Evolutionary conservation across 2,329 filamentous ascomycete genomes (phyloP).

Genomic region (Cercospora sp.): DNA sequence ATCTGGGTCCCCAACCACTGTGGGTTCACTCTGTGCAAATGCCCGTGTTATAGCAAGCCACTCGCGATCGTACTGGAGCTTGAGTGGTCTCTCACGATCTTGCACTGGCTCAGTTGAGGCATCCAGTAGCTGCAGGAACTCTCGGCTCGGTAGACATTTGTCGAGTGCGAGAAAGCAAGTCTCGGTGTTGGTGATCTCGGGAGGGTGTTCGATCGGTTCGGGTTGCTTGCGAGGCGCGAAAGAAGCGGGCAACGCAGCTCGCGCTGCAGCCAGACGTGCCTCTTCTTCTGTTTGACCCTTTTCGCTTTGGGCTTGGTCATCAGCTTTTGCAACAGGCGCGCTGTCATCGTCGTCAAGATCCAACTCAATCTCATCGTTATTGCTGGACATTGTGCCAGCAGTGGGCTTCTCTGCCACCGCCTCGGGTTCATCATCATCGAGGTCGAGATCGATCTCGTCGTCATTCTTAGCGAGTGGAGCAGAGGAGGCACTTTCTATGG

Average conservation of each 20-base stretch:
- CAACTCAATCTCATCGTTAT: constrained; percentile 48
- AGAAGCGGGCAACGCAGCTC: constrained; percentile 73
- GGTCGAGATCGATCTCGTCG: constrained; percentile 64
- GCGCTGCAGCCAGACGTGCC: constrained; percentile 36
- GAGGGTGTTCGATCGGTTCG: constrained; percentile 65
- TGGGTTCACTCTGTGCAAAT: constrained; percentile 62
- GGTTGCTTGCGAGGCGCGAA: constrained; percentile 52
- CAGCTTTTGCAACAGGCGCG: constrained; percentile 16
- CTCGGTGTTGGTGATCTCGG: constrained; percentile 71
- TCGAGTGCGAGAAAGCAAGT: constrained; percentile 88
- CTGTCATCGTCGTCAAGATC: constrained; percentile 37
- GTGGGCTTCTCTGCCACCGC: constrained; percentile 24
- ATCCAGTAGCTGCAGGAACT: constrained; percentile 79
- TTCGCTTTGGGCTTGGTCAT: constrained; percentile 1
- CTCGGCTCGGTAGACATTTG: constrained; percentile 78
- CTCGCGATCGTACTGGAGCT: constrained; percentile 81
- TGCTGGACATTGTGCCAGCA: constrained; percentile 24
- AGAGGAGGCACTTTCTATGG: constrained; percentile 1
- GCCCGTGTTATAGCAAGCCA: constrained; percentile 92
- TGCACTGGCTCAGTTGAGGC: constrained; percentile 52
- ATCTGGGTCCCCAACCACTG: constrained; percentile 63
- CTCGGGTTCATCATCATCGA: constrained; percentile 39
- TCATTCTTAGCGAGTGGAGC: constrained; percentile 49
- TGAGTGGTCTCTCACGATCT: constrained; percentile 50
- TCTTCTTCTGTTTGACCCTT: constrained; percentile 8